A percentile compares a stretch with the other conserved stretches of the same genome.
Evolutionary conservation across 2,329 filamentous ascomycete species (phyloP).

Genomic region (Botrytis galanthina): DNA sequence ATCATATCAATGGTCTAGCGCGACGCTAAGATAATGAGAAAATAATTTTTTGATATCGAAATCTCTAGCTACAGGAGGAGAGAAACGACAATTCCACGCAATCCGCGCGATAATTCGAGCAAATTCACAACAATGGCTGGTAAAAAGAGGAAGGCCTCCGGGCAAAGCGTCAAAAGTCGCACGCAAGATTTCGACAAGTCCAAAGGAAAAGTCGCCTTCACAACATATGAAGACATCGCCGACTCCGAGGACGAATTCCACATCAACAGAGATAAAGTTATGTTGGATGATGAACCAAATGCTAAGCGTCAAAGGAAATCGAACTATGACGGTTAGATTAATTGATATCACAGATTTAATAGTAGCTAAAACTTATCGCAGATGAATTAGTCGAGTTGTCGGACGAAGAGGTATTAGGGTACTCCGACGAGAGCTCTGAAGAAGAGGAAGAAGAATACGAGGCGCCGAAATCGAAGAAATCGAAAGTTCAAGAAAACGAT

Average conservation of each 20-base stretch:
- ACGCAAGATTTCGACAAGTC: constrained; percentile 15
- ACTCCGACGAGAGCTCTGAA: constrained; percentile 46
- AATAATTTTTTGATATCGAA: constrained; percentile 21
- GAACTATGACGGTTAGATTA: constrained; percentile 59
- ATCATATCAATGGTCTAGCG: constrained; percentile 8
- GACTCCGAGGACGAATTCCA: constrained; percentile 95
- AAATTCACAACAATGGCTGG: constrained; percentile 16
- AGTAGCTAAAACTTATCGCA: constrained; percentile 25
- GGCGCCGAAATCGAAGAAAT: constrained; percentile 40
- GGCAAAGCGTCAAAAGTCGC: neutral
- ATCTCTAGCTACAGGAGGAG: neutral
- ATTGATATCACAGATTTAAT: neutral
- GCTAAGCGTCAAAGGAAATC: constrained; percentile 73
- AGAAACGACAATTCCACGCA: neutral
- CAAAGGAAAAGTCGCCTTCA: constrained; percentile 38
- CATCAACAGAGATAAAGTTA: constrained; percentile 78
- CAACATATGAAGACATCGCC: constrained; percentile 77
- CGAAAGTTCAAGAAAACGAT: constrained; percentile 48
- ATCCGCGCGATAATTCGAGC: neutral
- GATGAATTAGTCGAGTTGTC: constrained; percentile 58
- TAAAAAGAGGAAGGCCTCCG: constrained; percentile 22
- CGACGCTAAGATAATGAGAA: constrained; percentile 23
- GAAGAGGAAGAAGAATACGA: constrained; percentile 37
- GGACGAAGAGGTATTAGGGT: constrained; percentile 59
- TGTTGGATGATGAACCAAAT: constrained; percentile 77